A percentile compares a stretch with the other conserved stretches of the same genome.
Evolutionary conservation across 129 eudicot genomes (phyloP).

Genomic region (Glebionis coronaria): DNA sequence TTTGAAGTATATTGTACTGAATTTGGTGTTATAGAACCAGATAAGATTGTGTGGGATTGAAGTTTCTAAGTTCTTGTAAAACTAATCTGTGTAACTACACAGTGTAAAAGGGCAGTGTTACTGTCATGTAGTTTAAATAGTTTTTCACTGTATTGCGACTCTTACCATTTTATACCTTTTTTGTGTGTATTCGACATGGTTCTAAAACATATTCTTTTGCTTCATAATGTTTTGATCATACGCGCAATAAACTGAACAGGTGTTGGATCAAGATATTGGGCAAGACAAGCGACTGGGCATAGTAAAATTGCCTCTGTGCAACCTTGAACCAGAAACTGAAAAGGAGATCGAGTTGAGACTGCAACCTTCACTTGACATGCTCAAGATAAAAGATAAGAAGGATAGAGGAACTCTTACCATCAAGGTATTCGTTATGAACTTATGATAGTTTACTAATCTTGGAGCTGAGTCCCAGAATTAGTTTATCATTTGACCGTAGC

Average conservation of each 20-base stretch:
- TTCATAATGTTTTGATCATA: not conserved
- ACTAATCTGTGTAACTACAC: not conserved
- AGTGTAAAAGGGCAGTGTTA: not conserved
- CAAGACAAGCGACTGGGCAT: conserved; percentile 88
- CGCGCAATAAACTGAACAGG: conserved; percentile 41
- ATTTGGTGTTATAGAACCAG: not conserved
- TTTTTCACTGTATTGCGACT: not conserved
- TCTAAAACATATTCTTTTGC: not conserved
- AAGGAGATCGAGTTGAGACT: conserved; percentile 78
- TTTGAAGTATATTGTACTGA: not conserved
- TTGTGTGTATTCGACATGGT: conserved; percentile 1
- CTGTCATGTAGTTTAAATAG: not conserved
- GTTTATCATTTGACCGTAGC: no score
- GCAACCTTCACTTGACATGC: conserved; percentile 87
- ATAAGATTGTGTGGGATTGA: not conserved
- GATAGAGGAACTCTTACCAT: conserved; percentile 89
- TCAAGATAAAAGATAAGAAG: conserved; percentile 89
- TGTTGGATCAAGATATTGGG: conserved; percentile 91
- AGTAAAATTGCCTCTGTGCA: conserved; percentile 56
- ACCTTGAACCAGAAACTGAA: conserved; percentile 57
- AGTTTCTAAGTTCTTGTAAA: not conserved
- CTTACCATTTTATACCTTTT: not conserved
- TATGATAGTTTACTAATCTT: no score
- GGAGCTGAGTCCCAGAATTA: no score
- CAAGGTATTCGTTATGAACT: conserved; percentile 66